phyloP scores from a whole-genome alignment of 2,329 filamentous ascomycete genomes.

The Phaeoacremonium minimum region DNA sequence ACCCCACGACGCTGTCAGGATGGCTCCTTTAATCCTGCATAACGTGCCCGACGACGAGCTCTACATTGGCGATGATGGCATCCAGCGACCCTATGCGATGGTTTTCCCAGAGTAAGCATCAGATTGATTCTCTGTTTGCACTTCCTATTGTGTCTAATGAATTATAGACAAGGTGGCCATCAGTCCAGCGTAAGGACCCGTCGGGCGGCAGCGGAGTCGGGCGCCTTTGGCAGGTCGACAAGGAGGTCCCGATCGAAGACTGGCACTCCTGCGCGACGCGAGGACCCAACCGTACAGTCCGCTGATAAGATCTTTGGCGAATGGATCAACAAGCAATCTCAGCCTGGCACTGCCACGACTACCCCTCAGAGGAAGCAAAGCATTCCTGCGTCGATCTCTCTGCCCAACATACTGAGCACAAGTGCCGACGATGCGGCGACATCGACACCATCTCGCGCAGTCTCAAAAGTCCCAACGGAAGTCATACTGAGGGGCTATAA shows the following conservation, averaged over 20 bases:
- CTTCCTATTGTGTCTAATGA: background rate
- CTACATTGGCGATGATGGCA: constrained; percentile 61
- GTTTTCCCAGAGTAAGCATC: constrained; percentile 54
- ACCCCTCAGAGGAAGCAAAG: constrained; percentile 8
- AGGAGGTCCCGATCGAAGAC: constrained; percentile 59
- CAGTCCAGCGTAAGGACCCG: constrained; percentile 42
- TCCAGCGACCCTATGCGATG: constrained; percentile 63
- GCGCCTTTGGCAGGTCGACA: constrained; percentile 65
- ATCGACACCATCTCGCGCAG: constrained; percentile 19
- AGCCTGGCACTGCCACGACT: constrained; percentile 20
- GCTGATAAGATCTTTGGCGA: constrained; percentile 59
- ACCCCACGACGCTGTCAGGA: constrained; percentile 28
- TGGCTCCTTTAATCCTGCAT: constrained; percentile 64
- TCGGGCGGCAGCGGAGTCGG: constrained; percentile 53
- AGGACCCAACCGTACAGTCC: constrained; percentile 58
- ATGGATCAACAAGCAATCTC: constrained; percentile 46
- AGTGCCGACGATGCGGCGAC: constrained; percentile 15
- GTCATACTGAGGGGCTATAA: constrained; percentile 81
- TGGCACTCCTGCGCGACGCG: constrained; percentile 52
- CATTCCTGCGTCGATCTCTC: constrained; percentile 9
- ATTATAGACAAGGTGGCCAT: constrained; percentile 43
- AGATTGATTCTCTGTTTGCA: constrained; percentile 1
- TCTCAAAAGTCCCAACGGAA: constrained; percentile 54
- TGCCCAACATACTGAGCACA: constrained; percentile 1
- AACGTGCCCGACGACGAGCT: constrained; percentile 66